These are phyloP conservation scores for Alternaria ventricosa DNA, from an alignment of 2,329 filamentous ascomycete genomes.

Conservation along the genomic window DNA sequence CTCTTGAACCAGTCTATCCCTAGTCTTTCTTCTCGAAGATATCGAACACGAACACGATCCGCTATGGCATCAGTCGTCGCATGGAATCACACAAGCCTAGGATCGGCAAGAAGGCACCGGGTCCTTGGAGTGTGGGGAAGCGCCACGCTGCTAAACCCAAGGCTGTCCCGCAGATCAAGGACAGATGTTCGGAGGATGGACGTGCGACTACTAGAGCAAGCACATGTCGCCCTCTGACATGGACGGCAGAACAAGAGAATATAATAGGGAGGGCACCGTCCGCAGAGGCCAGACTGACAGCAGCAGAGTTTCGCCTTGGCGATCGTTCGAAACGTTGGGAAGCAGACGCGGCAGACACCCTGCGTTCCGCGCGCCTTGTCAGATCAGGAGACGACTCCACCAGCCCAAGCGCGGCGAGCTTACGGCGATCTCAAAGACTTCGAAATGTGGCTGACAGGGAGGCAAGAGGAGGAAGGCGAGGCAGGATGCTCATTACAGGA, in stretches of 20 bases:
- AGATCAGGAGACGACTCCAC: conserved; percentile 28
- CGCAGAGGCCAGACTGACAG: conserved; percentile 32
- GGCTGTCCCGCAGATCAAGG: conserved; percentile 39
- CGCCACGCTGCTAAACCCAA: conserved; percentile 44
- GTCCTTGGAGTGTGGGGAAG: conserved; percentile 46
- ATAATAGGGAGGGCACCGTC: conserved; percentile 26
- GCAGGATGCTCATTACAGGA: conserved; percentile 45
- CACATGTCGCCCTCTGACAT: conserved; percentile 46
- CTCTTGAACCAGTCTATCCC: conserved; percentile 52
- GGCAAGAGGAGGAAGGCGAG: conserved; percentile 30
- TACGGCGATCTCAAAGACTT: conserved; percentile 26
- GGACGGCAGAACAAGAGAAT: conserved; percentile 37
- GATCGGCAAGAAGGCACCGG: conserved; percentile 39
- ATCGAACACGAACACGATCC: conserved; percentile 44
- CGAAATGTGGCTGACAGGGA: conserved; percentile 29
- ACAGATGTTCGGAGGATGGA: conserved; percentile 34
- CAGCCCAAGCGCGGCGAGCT: conserved; percentile 30
- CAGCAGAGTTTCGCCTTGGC: conserved; percentile 36
- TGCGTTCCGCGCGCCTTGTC: conserved; percentile 32
- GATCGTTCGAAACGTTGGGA: conserved; percentile 43
- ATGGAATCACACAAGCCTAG: conserved; percentile 39
- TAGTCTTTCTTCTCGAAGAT: conserved; percentile 48
- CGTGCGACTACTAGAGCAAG: conserved; percentile 43
- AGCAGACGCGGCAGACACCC: conserved; percentile 33
- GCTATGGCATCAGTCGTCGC: conserved; percentile 47